Evolutionary conservation across 2,329 filamentous ascomycete species (phyloP), one percentile per base, ranked within the genome.

Genomic region (Phialocephala sp.): DNA sequence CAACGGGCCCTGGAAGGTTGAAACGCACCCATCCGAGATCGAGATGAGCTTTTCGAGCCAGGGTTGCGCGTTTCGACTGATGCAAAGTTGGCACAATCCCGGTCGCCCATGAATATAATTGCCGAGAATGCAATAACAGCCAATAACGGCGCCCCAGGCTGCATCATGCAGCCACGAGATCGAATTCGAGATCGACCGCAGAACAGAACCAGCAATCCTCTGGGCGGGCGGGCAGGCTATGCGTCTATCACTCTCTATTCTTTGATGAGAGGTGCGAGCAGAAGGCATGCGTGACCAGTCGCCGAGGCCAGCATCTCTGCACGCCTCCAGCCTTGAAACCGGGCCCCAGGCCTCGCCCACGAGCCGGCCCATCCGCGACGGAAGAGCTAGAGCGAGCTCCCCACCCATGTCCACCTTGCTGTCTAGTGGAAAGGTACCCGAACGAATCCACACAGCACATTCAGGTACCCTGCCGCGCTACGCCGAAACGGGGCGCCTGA

Each of bases 11-110:
- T n/a, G 66, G 63, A 45, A 67, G 41, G 54, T 50, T 71, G 67
- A 71, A 72, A 71, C 70, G 60, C 64, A 62, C 59, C 62, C 64
- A 66, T 67, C 66, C 62, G 68, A 32, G 27, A 70, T 68, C 68
- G 66, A 59, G 63, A 69, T 67, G 60, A 57, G 59, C 39, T 22
- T 36, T 61, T 9, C 9, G 24, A 39, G 36, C 62, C 36, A 54
- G 63, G 55, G 60, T 55, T 59, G 47, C 37, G 61, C 45, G 59
- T 59, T 60, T 64, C 63, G 59, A 22, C 60, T 70, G 64, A 70
- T 70, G 70, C 66, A 69, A 65, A 68, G 60, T 62, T 66, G 64
- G 64, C 64, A 68, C 11, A 58, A 59, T 61, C 50, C 56, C 61
- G 50, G 36, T 39, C 39, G 45, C 41, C 22, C 22, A 60, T 62